A percentile compares a stretch with the other conserved stretches of the same genome.
Evolutionary conservation across 305 asterid species (phyloP).

Genomic region (Fraxinus nigra): DNA sequence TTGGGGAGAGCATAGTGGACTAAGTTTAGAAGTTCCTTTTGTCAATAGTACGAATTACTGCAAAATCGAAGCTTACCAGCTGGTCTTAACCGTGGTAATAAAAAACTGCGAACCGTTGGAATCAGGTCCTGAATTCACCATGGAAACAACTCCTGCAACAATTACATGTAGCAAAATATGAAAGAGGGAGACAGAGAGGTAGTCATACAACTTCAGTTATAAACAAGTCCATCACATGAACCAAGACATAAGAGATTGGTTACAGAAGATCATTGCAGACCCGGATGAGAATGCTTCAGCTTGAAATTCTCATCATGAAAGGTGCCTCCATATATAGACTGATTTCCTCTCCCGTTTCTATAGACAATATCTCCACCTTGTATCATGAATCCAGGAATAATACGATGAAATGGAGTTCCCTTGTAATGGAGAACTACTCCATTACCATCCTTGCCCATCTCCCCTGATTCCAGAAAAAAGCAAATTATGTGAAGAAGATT

Average conservation of each 20-base stretch:
- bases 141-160: constrained; percentile 65
- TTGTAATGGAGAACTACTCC: constrained; percentile 73
- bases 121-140: constrained; percentile 88
- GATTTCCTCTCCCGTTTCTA: constrained; percentile 74
- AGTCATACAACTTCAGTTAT: neutral
- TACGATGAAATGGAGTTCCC: constrained; percentile 84
- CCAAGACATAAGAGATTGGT: neutral
- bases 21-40: neutral
- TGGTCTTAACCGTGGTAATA: constrained; percentile 80
- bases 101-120: constrained; percentile 93
- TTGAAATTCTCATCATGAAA: constrained; percentile 83
- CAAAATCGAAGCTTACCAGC: constrained; percentile 54
- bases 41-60: neutral
- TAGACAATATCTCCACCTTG: constrained; percentile 90
- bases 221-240: neutral
- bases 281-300: constrained; percentile 78
- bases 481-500: constrained; percentile 3
- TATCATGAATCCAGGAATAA: constrained; percentile 92
- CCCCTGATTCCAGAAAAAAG: constrained; percentile 51
- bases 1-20: neutral
- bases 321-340: constrained; percentile 71
- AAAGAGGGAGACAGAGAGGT: neutral
- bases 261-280: constrained; percentile 27
- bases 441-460: constrained; percentile 63
- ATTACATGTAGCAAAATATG: constrained; percentile 10